Conservation (phyloP, 2,329 filamentous ascomycete genomes). For the Alternaria gaisen region DNA sequence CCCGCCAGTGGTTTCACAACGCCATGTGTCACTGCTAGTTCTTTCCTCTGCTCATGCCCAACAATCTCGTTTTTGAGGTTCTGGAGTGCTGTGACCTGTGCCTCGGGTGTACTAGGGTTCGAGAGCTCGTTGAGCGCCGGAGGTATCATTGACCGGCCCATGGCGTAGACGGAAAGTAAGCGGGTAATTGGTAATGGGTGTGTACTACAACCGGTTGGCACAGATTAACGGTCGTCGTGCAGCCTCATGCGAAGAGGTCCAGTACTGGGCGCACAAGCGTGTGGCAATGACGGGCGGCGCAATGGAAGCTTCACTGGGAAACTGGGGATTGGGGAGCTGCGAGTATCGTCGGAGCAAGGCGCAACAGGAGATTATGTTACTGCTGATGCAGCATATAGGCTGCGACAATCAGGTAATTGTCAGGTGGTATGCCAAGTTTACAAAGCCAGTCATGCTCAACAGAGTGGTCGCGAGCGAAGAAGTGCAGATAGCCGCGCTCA, state of each 20-base stretch:
- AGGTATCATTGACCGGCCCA: slow-evolving; percentile 49
- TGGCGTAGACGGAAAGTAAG: slow-evolving; percentile 22
- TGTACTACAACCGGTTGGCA: slow-evolving; percentile 20
- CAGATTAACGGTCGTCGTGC: slow-evolving; percentile 15
- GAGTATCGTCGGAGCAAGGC: slow-evolving; percentile 24
- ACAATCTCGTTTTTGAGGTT: slow-evolving; percentile 88
- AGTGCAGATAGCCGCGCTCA: slow-evolving; percentile 10
- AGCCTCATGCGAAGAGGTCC: slow-evolving; percentile 11
- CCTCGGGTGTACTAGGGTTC: slow-evolving; percentile 47
- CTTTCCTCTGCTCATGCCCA: slow-evolving; percentile 87
- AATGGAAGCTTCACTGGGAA: slow-evolving; percentile 6
- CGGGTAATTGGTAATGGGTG: slow-evolving; percentile 14
- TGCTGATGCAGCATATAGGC: slow-evolving; percentile 9
- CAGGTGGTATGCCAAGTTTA: not conserved
- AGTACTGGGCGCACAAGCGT: slow-evolving; percentile 11
- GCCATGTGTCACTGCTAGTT: slow-evolving; percentile 76
- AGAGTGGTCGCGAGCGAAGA: slow-evolving; percentile 8
- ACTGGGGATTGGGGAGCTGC: slow-evolving; percentile 4
- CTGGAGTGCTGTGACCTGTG: slow-evolving; percentile 68
- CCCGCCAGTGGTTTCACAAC: slow-evolving; percentile 69
- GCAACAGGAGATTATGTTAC: slow-evolving; percentile 17
- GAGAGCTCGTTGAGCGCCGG: slow-evolving; percentile 51
- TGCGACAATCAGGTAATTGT: not conserved
- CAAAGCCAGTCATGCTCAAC: not conserved
- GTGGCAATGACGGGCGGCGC: slow-evolving; percentile 12